phyloP scores from a whole-genome alignment of 2,329 filamentous ascomycete genomes.

The Colletotrichum echinochloae region DNA sequence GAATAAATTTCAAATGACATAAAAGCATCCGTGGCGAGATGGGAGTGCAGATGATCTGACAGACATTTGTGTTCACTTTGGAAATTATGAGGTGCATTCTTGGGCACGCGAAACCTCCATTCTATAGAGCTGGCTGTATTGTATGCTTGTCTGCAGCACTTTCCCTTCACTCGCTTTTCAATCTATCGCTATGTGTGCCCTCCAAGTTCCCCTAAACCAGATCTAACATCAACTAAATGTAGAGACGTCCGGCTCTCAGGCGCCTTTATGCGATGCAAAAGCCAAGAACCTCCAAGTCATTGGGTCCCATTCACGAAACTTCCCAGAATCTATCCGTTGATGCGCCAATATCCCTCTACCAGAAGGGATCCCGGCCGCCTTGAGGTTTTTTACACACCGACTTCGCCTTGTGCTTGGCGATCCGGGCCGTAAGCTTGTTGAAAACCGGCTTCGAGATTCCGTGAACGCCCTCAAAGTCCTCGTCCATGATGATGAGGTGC shows the following conservation, averaged over 20 bases:
- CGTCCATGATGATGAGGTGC: neutral
- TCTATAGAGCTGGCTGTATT: neutral
- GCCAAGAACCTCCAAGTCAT: neutral
- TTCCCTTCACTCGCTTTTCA: neutral
- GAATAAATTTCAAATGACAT: neutral
- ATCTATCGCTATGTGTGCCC: neutral
- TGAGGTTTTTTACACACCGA: neutral
- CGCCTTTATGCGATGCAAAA: neutral
- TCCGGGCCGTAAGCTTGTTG: constrained; percentile 23
- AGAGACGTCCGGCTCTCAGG: too few species aligned
- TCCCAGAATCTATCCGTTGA: neutral
- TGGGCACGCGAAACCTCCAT: neutral
- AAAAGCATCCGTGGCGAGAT: neutral
- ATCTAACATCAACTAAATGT: neutral
- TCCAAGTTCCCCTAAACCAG: neutral
- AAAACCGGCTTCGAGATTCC: constrained; percentile 28
- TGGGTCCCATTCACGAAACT: neutral
- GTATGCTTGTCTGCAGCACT: too few species aligned
- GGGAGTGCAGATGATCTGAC: neutral
- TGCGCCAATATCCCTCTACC: neutral
- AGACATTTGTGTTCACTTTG: neutral
- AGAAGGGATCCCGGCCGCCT: constrained; percentile 15
- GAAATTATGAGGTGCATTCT: neutral
- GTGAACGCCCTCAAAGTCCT: constrained; percentile 1
- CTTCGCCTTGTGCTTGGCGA: neutral